Evolutionary conservation across 306 rosid species (phyloP), one percentile per base, ranked within the genome.

Genomic region (Quillaja saponaria): DNA sequence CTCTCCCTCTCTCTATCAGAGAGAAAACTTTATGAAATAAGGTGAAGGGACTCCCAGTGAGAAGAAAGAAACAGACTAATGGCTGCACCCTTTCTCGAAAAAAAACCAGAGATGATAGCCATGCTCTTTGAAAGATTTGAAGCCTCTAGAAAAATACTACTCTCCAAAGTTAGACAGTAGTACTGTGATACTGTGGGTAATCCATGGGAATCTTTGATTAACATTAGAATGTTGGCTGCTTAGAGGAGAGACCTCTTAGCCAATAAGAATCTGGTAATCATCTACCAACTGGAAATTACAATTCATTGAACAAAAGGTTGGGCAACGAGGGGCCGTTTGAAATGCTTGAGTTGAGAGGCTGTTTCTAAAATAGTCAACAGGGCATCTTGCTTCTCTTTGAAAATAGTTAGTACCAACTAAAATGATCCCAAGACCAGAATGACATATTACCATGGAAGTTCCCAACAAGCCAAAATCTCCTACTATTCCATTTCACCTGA

Each of bases 201-300:
- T 20, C 49, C 19, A 38, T n/a, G 19, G 40, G 40, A 34, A 68
- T 65, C 56, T 58, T 65, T 65, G 55, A 64, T 11, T 46, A 37
- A 18, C 49, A 42, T 19, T 37, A 49, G 39, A 17, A 64, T 39
- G 50, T 58, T 15, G 4, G 31, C 31, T 25, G 4, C 31, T 25
- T 25, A 25, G 31, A 25, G 31, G 31, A 25, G 31, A 25, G 4
- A 25, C 31, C 31, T 25, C 31, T 25, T 25, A 25, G 31, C 31
- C 31, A 25, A 2, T 25, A 4, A 25, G 31, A 25, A 15, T 51
- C 52, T 20, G n/a, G 9, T 20, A 6, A 49, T 7, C 13, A 34
- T 15, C 14, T 8, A 48, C 7, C 6, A 34, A 34, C 8, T 33
- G 6, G 5, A 25, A 25, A 25, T 25, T 25, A 1, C 4, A 25